Conservation (phyloP, 805 yeast species). For the Teunomyces stri region DNA sequence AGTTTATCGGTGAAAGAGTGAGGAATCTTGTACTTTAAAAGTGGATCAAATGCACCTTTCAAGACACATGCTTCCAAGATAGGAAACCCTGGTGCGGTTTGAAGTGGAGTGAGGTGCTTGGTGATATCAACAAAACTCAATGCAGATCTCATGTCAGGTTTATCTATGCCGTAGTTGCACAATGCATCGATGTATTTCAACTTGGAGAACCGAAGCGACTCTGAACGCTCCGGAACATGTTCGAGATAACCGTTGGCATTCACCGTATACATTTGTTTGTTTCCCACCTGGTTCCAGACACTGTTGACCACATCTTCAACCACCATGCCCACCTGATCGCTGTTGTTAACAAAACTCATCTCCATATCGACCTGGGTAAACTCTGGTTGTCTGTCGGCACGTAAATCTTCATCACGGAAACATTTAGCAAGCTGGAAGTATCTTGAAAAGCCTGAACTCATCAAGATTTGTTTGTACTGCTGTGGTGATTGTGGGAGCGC, state of each 20-base stretch:
- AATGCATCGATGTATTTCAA: constrained; percentile 70
- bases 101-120: constrained; percentile 28
- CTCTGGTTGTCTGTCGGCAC: constrained; percentile 96
- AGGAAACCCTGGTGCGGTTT: constrained; percentile 47
- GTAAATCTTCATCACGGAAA: constrained; percentile 91
- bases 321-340: constrained; percentile 61
- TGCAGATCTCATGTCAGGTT: constrained; percentile 81
- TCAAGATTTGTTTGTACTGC: constrained; percentile 89
- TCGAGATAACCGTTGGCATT: constrained; percentile 29
- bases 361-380: constrained; percentile 97
- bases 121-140: constrained; percentile 52
- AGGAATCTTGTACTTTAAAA: constrained; percentile 30
- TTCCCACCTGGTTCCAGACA: constrained; percentile 54
- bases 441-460: constrained; percentile 87
- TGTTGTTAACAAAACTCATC: constrained; percentile 74
- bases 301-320: constrained; percentile 56
- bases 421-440: constrained; percentile 93
- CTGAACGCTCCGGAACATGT: constrained; percentile 15
- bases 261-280: constrained; percentile 36
- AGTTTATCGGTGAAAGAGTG: constrained; percentile 34
- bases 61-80: constrained; percentile 74
- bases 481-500: constrained; percentile 98
- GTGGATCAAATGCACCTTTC: constrained; percentile 41
- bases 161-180: constrained; percentile 80
- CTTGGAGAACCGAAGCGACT: constrained; percentile 26